Conservation (phyloP, 768 basidiomycete species). For the Lentinula lateritia region DNA sequence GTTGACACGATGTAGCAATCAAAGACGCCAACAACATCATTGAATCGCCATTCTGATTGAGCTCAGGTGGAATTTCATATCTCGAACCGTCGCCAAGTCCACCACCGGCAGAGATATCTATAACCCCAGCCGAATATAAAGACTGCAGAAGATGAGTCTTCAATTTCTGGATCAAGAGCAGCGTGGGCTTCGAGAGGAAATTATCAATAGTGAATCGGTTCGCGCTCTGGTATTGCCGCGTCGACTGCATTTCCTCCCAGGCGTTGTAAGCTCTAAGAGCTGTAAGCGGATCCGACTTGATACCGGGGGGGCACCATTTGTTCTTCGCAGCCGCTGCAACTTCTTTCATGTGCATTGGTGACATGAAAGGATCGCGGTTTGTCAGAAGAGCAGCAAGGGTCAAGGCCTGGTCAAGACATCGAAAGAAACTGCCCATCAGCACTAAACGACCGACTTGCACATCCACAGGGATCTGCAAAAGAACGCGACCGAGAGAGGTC, state of each 20-base stretch:
- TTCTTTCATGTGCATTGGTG: slow-evolving; percentile 69
- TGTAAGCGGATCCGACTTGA: slow-evolving; percentile 80
- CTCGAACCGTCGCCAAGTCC: slow-evolving; percentile 24
- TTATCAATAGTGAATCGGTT: slow-evolving; percentile 79
- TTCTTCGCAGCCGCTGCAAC: slow-evolving; percentile 71
- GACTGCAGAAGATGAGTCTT: slow-evolving; percentile 73
- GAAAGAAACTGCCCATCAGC: slow-evolving; percentile 88
- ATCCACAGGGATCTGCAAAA: slow-evolving; percentile 87
- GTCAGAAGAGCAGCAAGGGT: slow-evolving; percentile 90
- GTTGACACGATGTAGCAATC: slow-evolving; percentile 81
- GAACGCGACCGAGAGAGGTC: slow-evolving; percentile 82
- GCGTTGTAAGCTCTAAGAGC: slow-evolving; percentile 74
- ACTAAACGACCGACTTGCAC: slow-evolving; percentile 86
- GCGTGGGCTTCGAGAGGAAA: slow-evolving; percentile 82
- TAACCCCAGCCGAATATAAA: slow-evolving; percentile 74
- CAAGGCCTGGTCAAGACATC: slow-evolving; percentile 81
- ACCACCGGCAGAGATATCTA: slow-evolving; percentile 76
- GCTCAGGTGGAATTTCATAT: slow-evolving; percentile 50
- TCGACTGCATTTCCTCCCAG: slow-evolving; percentile 71
- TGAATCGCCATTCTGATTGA: slow-evolving; percentile 71
- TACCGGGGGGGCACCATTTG: slow-evolving; percentile 74
- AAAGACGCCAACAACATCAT: slow-evolving; percentile 76
- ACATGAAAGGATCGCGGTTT: slow-evolving; percentile 86
- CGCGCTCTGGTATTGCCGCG: slow-evolving; percentile 58
- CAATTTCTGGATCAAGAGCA: slow-evolving; percentile 76